These are phyloP conservation scores for Phytophthora tubulina DNA, from an alignment of 352 stramenopile species.

Conservation along the genomic window DNA sequence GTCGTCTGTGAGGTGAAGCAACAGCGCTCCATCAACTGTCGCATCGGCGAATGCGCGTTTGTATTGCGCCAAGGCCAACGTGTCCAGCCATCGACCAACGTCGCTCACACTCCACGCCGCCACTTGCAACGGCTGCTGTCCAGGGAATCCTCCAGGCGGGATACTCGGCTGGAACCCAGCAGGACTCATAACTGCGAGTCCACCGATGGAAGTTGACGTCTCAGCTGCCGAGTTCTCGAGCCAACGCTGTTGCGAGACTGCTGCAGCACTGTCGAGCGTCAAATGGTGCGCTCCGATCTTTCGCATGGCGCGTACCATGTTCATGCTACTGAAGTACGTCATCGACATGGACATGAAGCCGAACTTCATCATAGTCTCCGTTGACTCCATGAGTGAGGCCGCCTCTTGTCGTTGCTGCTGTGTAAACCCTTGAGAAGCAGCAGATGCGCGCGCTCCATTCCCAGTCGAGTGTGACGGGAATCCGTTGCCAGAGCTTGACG, in stretches of 20 bases:
- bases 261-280: conserved; percentile 85
- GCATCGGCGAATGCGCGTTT: conserved; percentile 90
- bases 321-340: conserved; percentile 98
- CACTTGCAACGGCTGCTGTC: conserved; percentile 75
- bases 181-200: neutral
- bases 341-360: conserved; percentile 98
- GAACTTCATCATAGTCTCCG: conserved; percentile 99
- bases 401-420: conserved; percentile 91
- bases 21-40: conserved; percentile 89
- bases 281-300: conserved; percentile 94
- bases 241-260: conserved; percentile 70
- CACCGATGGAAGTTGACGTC: neutral
- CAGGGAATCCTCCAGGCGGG: conserved; percentile 61
- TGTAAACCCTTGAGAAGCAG: conserved; percentile 52
- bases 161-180: conserved; percentile 58
- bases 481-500: neutral
- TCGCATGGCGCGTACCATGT: conserved; percentile 97
- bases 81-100: conserved; percentile 92
- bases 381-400: conserved; percentile 94
- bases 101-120: conserved; percentile 90
- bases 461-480: conserved; percentile 4
- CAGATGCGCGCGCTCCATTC: neutral
- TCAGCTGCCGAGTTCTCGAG: conserved; percentile 53
- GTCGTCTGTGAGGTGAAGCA: conserved; percentile 91
- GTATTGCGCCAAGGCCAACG: conserved; percentile 90